phyloP scores from a whole-genome alignment of 805 yeast genomes.

The Suhomyces pyralidae region DNA sequence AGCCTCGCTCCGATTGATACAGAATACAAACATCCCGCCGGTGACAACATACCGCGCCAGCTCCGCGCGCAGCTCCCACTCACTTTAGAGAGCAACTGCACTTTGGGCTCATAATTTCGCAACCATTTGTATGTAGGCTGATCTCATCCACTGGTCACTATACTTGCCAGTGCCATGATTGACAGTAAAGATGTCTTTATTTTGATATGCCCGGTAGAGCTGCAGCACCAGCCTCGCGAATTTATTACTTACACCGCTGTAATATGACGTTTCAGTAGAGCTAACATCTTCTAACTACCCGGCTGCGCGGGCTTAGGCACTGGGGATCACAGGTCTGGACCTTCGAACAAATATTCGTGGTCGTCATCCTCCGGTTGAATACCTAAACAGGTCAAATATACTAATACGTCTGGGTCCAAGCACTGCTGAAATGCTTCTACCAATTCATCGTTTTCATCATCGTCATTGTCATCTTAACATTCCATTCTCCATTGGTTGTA shows the following conservation, averaged over 20 bases:
- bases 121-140: not conserved
- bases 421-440: too few relatives aligned
- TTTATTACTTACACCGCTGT: too few relatives aligned
- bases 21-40: not conserved
- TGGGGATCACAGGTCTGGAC: not conserved
- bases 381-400: not conserved
- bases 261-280: too few relatives aligned
- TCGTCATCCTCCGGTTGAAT: too few relatives aligned
- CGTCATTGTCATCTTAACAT: not conserved
- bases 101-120: not conserved
- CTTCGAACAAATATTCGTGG: not conserved
- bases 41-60: not conserved
- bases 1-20: not conserved
- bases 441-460: not conserved
- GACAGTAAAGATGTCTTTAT: not conserved
- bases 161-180: not conserved
- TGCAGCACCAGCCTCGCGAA: too few relatives aligned
- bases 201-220: too few relatives aligned
- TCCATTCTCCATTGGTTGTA: too few relatives aligned
- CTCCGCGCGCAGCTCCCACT: not conserved
- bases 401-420: not conserved
- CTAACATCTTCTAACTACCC: too few relatives aligned
- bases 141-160: not conserved
- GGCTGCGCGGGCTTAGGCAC: too few relatives aligned
- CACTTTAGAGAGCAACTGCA: not conserved